These are phyloP conservation scores for Chenopodium formosanum DNA, from an alignment of 148 eudicot genomes.

Conservation along the genomic window DNA sequence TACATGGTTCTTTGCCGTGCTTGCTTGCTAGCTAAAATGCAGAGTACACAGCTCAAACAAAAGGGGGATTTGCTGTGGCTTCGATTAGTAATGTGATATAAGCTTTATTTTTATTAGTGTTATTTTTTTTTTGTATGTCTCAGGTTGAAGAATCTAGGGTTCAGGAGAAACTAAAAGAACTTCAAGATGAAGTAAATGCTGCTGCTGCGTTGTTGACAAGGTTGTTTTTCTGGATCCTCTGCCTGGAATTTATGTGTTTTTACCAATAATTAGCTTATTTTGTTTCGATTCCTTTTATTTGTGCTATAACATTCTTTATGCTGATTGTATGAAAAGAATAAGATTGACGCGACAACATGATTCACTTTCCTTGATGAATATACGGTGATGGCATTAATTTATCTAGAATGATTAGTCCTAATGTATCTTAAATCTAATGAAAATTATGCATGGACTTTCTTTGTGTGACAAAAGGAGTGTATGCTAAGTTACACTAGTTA, in stretches of 20 bases:
- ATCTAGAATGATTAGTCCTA: not conserved
- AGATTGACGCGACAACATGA: not conserved
- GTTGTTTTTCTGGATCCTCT: slow-evolving; percentile 31
- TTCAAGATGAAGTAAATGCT: slow-evolving; percentile 51
- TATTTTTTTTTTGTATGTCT: not conserved
- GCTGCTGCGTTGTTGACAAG: slow-evolving; percentile 45
- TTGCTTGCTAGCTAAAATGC: too few species aligned
- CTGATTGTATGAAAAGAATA: too few species aligned
- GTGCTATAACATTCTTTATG: not conserved
- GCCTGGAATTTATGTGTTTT: slow-evolving; percentile 12
- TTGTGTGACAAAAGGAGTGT: not conserved
- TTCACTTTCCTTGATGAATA: not conserved
- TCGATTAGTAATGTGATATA: not conserved
- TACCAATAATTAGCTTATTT: not conserved
- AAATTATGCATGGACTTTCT: too few species aligned
- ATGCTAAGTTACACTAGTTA: not conserved
- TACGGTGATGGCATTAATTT: not conserved
- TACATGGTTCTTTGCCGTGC: too few species aligned
- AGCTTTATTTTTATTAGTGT: not conserved
- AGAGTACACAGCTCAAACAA: too few species aligned
- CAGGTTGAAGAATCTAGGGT: slow-evolving; percentile 88
- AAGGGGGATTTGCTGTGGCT: not conserved
- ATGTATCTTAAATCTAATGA: not conserved
- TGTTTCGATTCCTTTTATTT: not conserved
- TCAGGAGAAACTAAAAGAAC: slow-evolving; percentile 60